phyloP scores from a whole-genome alignment of 1,284 basidiomycete genomes.

The Ceratobasidium theobromae region DNA sequence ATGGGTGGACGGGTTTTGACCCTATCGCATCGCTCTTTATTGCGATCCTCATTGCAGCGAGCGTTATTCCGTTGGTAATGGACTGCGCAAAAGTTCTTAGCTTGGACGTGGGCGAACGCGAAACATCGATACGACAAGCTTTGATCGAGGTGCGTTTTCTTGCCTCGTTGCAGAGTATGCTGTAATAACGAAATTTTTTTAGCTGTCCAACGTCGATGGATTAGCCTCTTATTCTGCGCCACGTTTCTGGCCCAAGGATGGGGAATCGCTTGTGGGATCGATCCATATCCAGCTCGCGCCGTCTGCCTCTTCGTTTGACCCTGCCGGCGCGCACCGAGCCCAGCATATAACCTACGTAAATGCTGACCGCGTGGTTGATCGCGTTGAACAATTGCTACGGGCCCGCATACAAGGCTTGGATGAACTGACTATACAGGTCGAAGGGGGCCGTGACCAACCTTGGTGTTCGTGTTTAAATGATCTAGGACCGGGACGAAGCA shows the following conservation, averaged over 20 bases:
- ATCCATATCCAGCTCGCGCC: constrained; percentile 81
- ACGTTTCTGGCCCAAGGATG: constrained; percentile 96
- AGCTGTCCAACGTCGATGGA: constrained; percentile 70
- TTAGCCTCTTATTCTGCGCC: constrained; percentile 78
- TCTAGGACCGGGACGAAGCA: constrained; percentile 16
- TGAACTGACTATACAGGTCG: constrained; percentile 87
- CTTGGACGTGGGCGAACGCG: constrained; percentile 77
- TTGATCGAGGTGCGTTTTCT: constrained; percentile 67
- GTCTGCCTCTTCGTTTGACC: constrained; percentile 58
- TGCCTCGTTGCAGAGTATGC: constrained; percentile 14
- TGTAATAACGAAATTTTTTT: constrained; percentile 6
- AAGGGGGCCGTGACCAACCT: constrained; percentile 40
- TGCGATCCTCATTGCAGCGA: constrained; percentile 90
- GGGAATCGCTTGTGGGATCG: constrained; percentile 80
- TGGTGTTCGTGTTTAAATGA: constrained; percentile 31
- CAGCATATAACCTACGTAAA: constrained; percentile 55
- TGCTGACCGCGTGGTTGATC: constrained; percentile 69
- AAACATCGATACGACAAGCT: constrained; percentile 67
- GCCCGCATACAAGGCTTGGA: constrained; percentile 74
- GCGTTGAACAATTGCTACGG: constrained; percentile 72
- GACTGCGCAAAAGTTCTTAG: constrained; percentile 89
- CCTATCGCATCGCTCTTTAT: constrained; percentile 98
- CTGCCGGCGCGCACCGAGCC: constrained; percentile 53
- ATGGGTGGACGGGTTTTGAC: constrained; percentile 99
- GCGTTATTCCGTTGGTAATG: constrained; percentile 91